Evolutionary conservation across 441 rosid genomes (phyloP), one percentile per base, ranked within the genome.

Genomic region (Populus trichocarpa): DNA sequence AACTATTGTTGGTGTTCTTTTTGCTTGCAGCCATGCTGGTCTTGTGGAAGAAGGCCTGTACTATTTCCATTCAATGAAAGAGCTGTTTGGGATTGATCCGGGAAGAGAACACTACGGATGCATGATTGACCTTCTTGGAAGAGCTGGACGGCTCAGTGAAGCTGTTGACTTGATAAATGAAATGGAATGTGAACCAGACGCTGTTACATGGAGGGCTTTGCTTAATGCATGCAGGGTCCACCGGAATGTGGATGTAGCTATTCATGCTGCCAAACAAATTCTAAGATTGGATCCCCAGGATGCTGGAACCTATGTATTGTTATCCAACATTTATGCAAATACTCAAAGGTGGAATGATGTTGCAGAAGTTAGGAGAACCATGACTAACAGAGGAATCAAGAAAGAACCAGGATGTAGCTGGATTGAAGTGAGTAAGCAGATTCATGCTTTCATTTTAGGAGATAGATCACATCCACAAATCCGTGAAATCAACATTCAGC

Each of bases 381-480:
- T 91, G 97, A 84, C 79, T 79, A 78, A 81, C 73, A 83, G 77
- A 67, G 90, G 91, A 73, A 81, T 91, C 36, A 84, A 67, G 77
- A 90, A 93, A 84, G 91, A 87, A 61, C 92, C 96, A 8, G 96
- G 97, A 78, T 90, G 93, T 71, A 93, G 96, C 83, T 91, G 96
- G 96, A 82, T 91, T 69, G 96, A 93, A 87, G 90, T 86, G 78
- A 81, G 84, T 77, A 90, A 85, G 81, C 80, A 88, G 82, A 87
- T 93, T 59, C 96, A 91, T 79, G 87, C 92, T 61, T 91, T 91
- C 81, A 85, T 88, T 73, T 79, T 87, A 14, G 94, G 92, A 50
- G 97, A 93, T 38, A 75, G 79, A 35, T 87, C 88, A 22, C 96
- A 90, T 33, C 93, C 94, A 25, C 77, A 83, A 74, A 86, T 78